A percentile compares a stretch with the other conserved stretches of the same genome.
Conservation (phyloP, 345 rosid genomes). For the Melaleuca alternifolia region DNA sequence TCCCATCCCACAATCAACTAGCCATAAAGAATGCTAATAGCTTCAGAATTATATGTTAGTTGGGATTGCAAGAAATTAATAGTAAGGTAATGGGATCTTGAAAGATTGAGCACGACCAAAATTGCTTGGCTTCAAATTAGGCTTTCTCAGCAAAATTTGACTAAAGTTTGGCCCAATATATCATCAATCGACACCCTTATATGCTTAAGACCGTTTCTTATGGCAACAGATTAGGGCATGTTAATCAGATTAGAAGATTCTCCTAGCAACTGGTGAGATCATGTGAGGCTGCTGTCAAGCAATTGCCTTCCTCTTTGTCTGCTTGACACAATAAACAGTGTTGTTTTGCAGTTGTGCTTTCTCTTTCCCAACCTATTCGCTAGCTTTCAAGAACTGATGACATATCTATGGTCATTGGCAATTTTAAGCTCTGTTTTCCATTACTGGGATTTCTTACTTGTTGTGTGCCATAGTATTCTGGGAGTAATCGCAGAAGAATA, state of each 20-base stretch:
- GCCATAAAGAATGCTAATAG: not conserved
- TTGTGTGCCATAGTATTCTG: not conserved
- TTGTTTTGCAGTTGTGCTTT: not conserved
- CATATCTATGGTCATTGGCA: not conserved
- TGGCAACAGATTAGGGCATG: not conserved
- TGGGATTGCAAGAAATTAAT: not conserved
- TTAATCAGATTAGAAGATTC: not conserved
- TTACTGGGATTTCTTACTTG: not conserved
- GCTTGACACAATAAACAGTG: not conserved
- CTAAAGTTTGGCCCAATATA: not conserved
- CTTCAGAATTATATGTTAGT: not conserved
- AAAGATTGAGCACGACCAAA: not conserved
- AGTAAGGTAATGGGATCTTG: not conserved
- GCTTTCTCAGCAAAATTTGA: not conserved
- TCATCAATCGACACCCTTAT: not conserved
- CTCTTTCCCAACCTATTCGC: not conserved
- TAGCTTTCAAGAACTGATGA: not conserved
- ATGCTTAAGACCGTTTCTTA: not conserved
- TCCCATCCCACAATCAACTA: not conserved
- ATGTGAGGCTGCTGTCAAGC: not conserved
- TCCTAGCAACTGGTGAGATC: not conserved
- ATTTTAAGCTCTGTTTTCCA: not conserved
- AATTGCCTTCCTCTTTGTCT: not conserved
- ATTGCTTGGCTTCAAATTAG: not conserved
- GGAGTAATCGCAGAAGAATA: not conserved